These are phyloP conservation scores for Phytophthora foliorum DNA, from an alignment of 352 stramenopile species.

Conservation along the genomic window DNA sequence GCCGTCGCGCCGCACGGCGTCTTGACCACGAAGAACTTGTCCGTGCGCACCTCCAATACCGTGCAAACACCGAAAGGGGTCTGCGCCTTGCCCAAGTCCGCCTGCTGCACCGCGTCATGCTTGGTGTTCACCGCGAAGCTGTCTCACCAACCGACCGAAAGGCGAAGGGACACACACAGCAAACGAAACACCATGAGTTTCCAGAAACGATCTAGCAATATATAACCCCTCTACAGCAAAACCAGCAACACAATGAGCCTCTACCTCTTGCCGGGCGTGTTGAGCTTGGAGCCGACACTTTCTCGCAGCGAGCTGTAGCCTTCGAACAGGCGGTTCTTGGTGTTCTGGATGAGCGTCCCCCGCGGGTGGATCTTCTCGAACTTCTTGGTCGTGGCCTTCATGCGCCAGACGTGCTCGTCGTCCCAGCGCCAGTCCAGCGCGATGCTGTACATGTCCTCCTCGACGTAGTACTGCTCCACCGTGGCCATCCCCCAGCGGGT, in stretches of 20 bases:
- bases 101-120: constrained; percentile 32
- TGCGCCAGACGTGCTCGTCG: constrained; percentile 89
- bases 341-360: constrained; percentile 81
- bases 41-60: constrained; percentile 54
- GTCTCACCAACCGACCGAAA: constrained; percentile 18
- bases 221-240: constrained; percentile 36
- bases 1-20: constrained; percentile 53
- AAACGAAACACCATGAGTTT: constrained; percentile 35
- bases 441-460: constrained; percentile 92
- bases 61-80: constrained; percentile 64
- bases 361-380: constrained; percentile 80
- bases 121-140: constrained; percentile 37
- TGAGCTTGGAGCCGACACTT: constrained; percentile 75
- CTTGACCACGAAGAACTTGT: constrained; percentile 72
- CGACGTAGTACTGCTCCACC: constrained; percentile 86
- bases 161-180: constrained; percentile 27
- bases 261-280: constrained; percentile 58
- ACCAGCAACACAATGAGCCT: constrained; percentile 22
- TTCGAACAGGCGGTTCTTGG: constrained; percentile 84
- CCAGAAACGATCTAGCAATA: constrained; percentile 33
- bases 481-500: constrained; percentile 87
- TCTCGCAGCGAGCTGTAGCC: constrained; percentile 79
- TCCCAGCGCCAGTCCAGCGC: constrained; percentile 91
- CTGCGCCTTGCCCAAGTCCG: constrained; percentile 49
- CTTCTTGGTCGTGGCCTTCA: constrained; percentile 92